Evolutionary conservation across 2,329 filamentous ascomycete species (phyloP), one percentile per base, ranked within the genome.

Genomic region (Geosmithia morbida): DNA sequence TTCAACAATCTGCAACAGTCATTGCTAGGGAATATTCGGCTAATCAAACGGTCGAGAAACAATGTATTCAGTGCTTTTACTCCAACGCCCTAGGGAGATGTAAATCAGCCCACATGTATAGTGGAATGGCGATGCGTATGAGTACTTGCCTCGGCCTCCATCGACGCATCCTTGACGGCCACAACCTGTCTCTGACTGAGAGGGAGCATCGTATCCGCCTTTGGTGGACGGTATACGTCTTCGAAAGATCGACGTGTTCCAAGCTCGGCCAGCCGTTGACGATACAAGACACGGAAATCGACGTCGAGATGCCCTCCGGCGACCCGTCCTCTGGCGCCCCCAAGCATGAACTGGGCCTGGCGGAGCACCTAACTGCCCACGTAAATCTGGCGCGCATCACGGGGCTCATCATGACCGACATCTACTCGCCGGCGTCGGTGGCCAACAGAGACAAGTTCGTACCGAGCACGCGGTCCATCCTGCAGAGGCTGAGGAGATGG

Each of bases 141-240:
- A 50, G 48, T n/a, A 51, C 50, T 10, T 50, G 45, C 40, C 48
- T 51, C 14, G 50, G 50, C 16, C 44, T 51, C 6, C 50, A 51
- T 45, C 39, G 48, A 29, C 29, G 41, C 20, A 46, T 48, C n/a
- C 50, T 48, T 11, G 48, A 47, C 13, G 30, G 19, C 8, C 48
- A 48, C 2, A 33, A 18, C 17, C 17, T 51, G n/a, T 50, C 50
- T 2, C 43, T 46, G 5, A 43, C 33, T 2, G 50, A 51, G 20
- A 41, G 46, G 26, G 50, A 51, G 29, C 46, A 51, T 33, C 46
- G 50, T 13, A 47, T 47, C 40, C 43, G 50, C 4, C 46, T 51
- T 4, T 51, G 50, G 50, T 51, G 50, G 50, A 51, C 50, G 18
- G 50, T 51, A n/a, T 51, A 51, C 22, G 41, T 51, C 14, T 51